These are phyloP conservation scores for Peronospora destructor DNA, from an alignment of 352 stramenopile genomes.

Conservation along the genomic window DNA sequence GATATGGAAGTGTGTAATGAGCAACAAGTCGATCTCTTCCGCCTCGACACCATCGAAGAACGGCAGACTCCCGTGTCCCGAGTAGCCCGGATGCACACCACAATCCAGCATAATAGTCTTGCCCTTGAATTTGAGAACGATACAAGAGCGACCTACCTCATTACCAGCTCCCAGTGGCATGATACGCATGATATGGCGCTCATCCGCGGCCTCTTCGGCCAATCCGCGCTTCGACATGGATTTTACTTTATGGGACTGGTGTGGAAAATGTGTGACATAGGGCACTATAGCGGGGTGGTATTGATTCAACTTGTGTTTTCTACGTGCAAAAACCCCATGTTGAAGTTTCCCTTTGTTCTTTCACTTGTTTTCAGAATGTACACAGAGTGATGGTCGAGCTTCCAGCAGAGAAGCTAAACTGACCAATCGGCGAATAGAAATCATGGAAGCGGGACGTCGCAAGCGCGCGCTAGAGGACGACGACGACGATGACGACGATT, in stretches of 20 bases:
- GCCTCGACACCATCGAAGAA: constrained; percentile 97
- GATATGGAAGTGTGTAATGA: constrained; percentile 99
- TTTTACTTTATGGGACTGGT: not conserved
- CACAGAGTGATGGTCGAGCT: constrained; percentile 9
- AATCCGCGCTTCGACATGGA: constrained; percentile 68
- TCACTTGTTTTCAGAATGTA: not conserved
- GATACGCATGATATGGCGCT: constrained; percentile 89
- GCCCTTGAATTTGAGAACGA: constrained; percentile 98
- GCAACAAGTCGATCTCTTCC: constrained; percentile 92
- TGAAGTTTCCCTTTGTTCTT: not conserved
- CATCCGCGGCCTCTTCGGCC: constrained; percentile 65
- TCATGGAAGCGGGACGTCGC: not conserved
- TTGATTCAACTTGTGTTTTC: not conserved
- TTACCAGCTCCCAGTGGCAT: constrained; percentile 96
- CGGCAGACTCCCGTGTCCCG: constrained; percentile 94
- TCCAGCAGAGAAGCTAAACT: not conserved
- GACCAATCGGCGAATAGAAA: not conserved
- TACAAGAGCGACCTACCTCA: constrained; percentile 99
- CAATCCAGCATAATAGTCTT: constrained; percentile 97
- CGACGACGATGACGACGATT: constrained; percentile 22
- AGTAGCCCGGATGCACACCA: constrained; percentile 89
- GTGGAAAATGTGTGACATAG: no score
- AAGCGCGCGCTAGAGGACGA: constrained; percentile 38
- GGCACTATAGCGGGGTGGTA: constrained; percentile 1
- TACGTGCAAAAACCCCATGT: constrained; percentile 1